Conservation (phyloP, 2,329 filamentous ascomycete genomes). For the Alternaria viburni region DNA sequence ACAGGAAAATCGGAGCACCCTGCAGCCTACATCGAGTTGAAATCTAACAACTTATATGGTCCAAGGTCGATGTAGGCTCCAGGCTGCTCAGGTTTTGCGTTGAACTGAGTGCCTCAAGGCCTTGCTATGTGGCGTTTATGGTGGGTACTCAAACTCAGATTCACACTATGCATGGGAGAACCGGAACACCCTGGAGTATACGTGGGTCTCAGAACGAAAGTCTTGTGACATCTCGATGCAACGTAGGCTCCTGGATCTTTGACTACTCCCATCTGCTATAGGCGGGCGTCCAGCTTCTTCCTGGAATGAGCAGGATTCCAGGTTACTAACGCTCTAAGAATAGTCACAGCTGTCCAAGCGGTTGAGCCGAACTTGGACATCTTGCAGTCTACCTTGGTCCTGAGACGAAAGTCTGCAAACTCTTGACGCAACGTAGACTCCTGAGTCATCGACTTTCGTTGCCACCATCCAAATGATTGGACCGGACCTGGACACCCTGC, state of each 20-base stretch:
- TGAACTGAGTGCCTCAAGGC: not conserved
- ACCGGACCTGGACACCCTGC: not conserved
- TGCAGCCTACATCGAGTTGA: too few species aligned
- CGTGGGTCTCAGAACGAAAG: not conserved
- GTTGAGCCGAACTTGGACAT: not conserved
- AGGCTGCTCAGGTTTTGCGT: not conserved
- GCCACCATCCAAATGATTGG: not conserved
- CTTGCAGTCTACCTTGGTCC: not conserved
- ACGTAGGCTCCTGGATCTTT: not conserved
- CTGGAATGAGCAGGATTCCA: not conserved
- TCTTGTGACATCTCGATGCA: not conserved
- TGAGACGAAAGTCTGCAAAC: not conserved
- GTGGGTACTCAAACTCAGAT: not conserved
- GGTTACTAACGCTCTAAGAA: not conserved
- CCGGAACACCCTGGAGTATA: not conserved
- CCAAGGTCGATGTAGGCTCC: too few species aligned
- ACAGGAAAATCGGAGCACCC: too few species aligned
- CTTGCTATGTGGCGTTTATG: not conserved
- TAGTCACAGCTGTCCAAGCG: not conserved
- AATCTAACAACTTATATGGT: too few species aligned
- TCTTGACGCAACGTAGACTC: not conserved
- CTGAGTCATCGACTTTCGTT: not conserved
- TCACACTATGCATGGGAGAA: not conserved
- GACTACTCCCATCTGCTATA: not conserved
- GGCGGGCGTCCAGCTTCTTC: not conserved